Evolutionary conservation across 495 filamentous ascomycete species (phyloP), one percentile per base, ranked within the genome.

Genomic region (Aspergillus funiculosus): DNA sequence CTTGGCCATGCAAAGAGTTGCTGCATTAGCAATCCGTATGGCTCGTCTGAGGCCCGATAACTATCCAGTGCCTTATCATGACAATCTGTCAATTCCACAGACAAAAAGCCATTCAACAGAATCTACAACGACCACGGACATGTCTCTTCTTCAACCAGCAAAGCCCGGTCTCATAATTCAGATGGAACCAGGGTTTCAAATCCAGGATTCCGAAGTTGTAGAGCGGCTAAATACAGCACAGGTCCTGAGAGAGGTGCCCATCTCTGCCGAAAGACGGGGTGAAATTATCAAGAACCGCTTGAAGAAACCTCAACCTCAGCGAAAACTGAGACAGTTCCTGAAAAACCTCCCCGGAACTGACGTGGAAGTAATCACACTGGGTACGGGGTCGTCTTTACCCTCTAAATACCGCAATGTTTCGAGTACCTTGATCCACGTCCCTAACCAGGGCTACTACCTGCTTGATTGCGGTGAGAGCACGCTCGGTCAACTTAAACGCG

Each of bases 381-480:
- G 92, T 2, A 99, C 92, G 2, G 92, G 92, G 7, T 95, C 89
- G 3, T 83, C 89, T 8, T 49, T 81, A 11, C 94, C 92, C 4
- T 92, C 88, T 35, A 91, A 90, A 62, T 90, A 95, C 63, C 85
- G 92, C 43, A 99, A 97, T 61, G 92, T 97, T 29, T 94, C 89
- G 19, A 81, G 83, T 5, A 96, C 88, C 1, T 71, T 99, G 6
- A 53, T 97, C 28, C 75, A 86, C 15, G 82, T 91, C 1, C 92
- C 92, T n/a, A 83, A 79, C 0, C 76, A 74, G 37, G 92, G 92
- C 6, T 89, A 75, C 57, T 90, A 91, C 46, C 64, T 99, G 2
- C 73, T 99, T 31, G 92, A 99, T 62, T 87, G 82, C 52, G 92
- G 92, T 47, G 92, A 99, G 63, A 86, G 86, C 52, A 96, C 92